Percentiles rank a stretch among this genome's conserved stretches.
Evolutionary conservation across 768 basidiomycete species (phyloP).

Genomic region (Lactarius pseudohatsudake): DNA sequence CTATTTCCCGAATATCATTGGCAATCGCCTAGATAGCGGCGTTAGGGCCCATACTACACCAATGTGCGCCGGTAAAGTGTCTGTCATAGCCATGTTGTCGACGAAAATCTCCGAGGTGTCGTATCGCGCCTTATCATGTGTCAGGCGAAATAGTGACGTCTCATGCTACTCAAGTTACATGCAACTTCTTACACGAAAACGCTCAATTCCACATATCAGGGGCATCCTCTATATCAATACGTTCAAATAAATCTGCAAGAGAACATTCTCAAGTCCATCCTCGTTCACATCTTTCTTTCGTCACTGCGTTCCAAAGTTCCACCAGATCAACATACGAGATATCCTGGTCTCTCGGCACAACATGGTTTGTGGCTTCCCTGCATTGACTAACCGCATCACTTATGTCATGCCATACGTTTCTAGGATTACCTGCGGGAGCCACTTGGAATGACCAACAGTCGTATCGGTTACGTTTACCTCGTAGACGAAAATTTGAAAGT

Average conservation of each 20-base stretch:
- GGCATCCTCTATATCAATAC: conserved; percentile 65
- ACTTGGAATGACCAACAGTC: conserved; percentile 84
- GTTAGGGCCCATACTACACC: conserved; percentile 70
- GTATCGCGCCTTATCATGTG: background rate
- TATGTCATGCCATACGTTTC: background rate
- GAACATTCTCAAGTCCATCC: conserved; percentile 87
- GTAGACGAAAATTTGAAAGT: conserved; percentile 83
- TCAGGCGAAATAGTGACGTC: background rate
- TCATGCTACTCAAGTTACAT: conserved; percentile 58
- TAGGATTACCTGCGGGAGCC: conserved; percentile 70
- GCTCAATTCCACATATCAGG: conserved; percentile 51
- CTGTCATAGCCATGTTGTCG: conserved; percentile 78
- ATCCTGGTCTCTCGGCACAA: conserved; percentile 81
- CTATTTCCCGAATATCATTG: conserved; percentile 86
- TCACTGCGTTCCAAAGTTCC: conserved; percentile 71
- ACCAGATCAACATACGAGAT: conserved; percentile 59
- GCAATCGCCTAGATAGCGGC: conserved; percentile 60
- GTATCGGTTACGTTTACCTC: conserved; percentile 89
- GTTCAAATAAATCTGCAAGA: conserved; percentile 92
- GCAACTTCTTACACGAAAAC: conserved; percentile 65
- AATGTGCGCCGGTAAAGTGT: conserved; percentile 72
- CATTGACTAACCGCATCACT: background rate
- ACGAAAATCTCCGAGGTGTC: conserved; percentile 86
- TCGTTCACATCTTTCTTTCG: conserved; percentile 82
- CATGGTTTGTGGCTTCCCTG: conserved; percentile 50